phyloP scores from a whole-genome alignment of 2,329 filamentous ascomycete genomes.

The Fonsecaea monophora region DNA sequence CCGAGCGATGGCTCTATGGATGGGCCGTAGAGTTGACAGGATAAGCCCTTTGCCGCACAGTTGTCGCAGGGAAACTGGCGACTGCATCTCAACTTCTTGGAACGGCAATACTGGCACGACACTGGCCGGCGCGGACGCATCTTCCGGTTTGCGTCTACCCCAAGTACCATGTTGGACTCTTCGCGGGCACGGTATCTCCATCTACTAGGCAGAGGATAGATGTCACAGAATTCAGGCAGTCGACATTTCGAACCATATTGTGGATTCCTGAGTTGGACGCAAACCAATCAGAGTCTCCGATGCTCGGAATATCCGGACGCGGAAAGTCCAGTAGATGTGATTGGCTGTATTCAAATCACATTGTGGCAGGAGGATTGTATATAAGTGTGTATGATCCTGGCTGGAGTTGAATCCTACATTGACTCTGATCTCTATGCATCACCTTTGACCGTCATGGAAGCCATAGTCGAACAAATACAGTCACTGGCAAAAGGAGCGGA shows the following conservation, averaged over 20 bases:
- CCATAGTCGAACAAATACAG: constrained; percentile 31
- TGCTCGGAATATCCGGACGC: neutral
- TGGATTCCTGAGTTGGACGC: neutral
- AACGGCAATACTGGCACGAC: constrained; percentile 12
- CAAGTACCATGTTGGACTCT: neutral
- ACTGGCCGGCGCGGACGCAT: constrained; percentile 1
- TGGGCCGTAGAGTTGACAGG: constrained; percentile 9
- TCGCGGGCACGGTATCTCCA: neutral
- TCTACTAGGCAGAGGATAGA: neutral
- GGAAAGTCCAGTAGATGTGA: neutral
- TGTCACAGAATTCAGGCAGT: too few species aligned
- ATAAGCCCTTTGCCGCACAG: neutral
- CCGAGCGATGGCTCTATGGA: neutral
- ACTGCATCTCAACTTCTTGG: constrained; percentile 12
- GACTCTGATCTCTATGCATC: neutral
- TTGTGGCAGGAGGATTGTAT: neutral
- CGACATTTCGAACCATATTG: neutral
- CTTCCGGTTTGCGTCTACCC: neutral
- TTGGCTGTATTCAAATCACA: neutral
- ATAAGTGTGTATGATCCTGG: neutral
- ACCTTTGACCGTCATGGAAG: constrained; percentile 21
- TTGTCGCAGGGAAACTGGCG: constrained; percentile 9
- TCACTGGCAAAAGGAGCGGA: constrained; percentile 35
- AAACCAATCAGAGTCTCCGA: neutral
- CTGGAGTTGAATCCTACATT: neutral